phyloP scores from a whole-genome alignment of 805 yeast species.

The Pichia thaimueangensis region DNA sequence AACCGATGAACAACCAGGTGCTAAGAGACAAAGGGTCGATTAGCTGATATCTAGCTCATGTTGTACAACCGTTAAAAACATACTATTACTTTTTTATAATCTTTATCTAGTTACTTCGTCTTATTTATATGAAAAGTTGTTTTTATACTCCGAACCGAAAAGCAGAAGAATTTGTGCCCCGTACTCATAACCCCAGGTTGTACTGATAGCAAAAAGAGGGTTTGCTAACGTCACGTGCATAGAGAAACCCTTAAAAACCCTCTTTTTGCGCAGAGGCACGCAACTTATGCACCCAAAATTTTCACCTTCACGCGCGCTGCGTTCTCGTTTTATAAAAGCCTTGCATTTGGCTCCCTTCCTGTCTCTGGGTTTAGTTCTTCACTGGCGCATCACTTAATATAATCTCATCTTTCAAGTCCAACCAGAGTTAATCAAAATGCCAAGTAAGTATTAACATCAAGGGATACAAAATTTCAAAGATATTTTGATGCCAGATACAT shows the following conservation, averaged over 20 bases:
- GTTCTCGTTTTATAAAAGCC: neutral
- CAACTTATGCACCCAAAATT: neutral
- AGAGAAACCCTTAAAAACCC: constrained; percentile 2
- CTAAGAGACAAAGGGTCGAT: constrained; percentile 20
- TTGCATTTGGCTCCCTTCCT: neutral
- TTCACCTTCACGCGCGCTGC: neutral
- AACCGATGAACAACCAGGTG: constrained; percentile 4
- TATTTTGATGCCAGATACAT: constrained; percentile 2
- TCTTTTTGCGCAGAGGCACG: neutral
- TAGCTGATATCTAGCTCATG: too few species aligned
- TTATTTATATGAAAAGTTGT: too few species aligned
- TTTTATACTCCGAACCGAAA: too few species aligned
- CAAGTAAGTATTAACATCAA: too few species aligned
- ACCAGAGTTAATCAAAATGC: constrained; percentile 19
- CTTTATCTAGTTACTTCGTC: too few species aligned
- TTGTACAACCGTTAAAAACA: too few species aligned
- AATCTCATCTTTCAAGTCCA: neutral
- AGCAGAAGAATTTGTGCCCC: too few species aligned
- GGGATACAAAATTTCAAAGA: too few species aligned
- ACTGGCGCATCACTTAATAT: neutral
- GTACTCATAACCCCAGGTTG: too few species aligned
- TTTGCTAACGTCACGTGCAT: neutral
- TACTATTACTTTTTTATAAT: too few species aligned
- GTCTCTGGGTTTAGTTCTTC: neutral
- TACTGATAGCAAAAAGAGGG: neutral